Percentiles rank a stretch among this genome's conserved stretches.
Conservation (phyloP, 306 rosid genomes). For the Acacia melanoxylon region DNA sequence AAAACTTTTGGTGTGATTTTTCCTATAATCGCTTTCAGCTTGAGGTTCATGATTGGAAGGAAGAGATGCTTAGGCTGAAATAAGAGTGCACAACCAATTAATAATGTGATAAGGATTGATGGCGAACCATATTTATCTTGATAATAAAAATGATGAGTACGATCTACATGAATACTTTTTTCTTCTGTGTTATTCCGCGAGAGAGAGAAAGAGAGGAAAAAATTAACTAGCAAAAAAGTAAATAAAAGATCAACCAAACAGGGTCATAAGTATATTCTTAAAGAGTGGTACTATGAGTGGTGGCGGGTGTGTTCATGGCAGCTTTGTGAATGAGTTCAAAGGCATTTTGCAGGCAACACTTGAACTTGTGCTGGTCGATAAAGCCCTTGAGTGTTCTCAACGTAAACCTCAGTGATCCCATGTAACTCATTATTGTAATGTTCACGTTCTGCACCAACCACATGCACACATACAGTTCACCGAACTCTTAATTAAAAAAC, state of each 20-base stretch:
- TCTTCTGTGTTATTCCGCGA: background rate
- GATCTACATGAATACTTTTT: too few species aligned
- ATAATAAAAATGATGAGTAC: background rate
- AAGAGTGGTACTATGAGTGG: background rate
- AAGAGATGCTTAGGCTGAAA: background rate
- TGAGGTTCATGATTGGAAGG: background rate
- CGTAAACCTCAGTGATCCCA: conserved; percentile 42
- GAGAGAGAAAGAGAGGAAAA: too few species aligned
- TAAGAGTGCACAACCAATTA: background rate
- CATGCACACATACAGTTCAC: background rate
- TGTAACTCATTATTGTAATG: conserved; percentile 51
- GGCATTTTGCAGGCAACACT: conserved; percentile 51
- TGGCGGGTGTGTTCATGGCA: conserved; percentile 29
- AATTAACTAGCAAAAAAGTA: background rate
- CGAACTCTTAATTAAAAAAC: background rate
- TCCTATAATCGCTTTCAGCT: background rate
- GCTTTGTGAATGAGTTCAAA: conserved; percentile 40
- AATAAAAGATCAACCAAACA: background rate
- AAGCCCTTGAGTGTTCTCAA: conserved; percentile 40
- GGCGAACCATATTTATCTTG: background rate
- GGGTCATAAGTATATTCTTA: background rate
- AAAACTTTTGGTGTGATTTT: too few species aligned
- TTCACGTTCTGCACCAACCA: conserved; percentile 42
- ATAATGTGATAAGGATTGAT: background rate
- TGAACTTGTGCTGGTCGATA: conserved; percentile 42